Evolutionary conservation across 1,139 yeast species (phyloP).

Genomic region (Pichia inconspicua): DNA sequence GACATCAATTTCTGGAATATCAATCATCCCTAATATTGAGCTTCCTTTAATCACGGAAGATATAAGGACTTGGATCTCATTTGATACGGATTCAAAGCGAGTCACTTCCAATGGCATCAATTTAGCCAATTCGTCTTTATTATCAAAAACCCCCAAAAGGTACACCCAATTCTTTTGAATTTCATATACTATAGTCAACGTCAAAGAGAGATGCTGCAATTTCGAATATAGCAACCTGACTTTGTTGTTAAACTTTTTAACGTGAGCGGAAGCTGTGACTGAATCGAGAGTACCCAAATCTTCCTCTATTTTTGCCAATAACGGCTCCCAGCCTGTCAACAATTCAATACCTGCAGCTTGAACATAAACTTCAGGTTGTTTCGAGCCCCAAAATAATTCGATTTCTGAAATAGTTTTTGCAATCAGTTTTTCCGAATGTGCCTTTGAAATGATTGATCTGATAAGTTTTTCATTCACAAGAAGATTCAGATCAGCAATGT

Average conservation of each 20-base stretch:
- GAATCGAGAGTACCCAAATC: slow-evolving; percentile 58
- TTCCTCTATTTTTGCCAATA: slow-evolving; percentile 53
- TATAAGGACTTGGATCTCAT: slow-evolving; percentile 50
- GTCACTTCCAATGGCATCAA: slow-evolving; percentile 66
- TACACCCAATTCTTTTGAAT: slow-evolving; percentile 89
- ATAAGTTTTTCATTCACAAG: slow-evolving; percentile 39
- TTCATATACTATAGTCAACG: slow-evolving; percentile 72
- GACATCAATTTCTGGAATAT: slow-evolving; percentile 42
- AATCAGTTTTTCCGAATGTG: slow-evolving; percentile 65
- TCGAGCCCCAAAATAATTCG: slow-evolving; percentile 38
- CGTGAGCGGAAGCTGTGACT: slow-evolving; percentile 68
- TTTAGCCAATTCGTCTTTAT: slow-evolving; percentile 48
- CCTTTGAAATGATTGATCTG: slow-evolving; percentile 48
- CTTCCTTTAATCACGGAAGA: slow-evolving; percentile 45
- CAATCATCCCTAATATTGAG: slow-evolving; percentile 50
- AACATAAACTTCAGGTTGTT: slow-evolving; percentile 46
- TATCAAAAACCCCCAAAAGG: slow-evolving; percentile 67
- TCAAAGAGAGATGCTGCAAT: slow-evolving; percentile 41
- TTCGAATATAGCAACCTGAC: slow-evolving; percentile 49
- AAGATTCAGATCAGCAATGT: slow-evolving; percentile 55
- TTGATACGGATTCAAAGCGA: slow-evolving; percentile 56
- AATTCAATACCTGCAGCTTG: slow-evolving; percentile 48
- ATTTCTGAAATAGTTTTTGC: slow-evolving; percentile 46
- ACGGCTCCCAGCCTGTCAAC: slow-evolving; percentile 59
- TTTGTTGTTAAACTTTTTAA: slow-evolving; percentile 52